Percentiles rank a stretch among this genome's conserved stretches.
These are phyloP conservation scores for Scleroderma citrinum DNA, from an alignment of 768 basidiomycete genomes.

Conservation along the genomic window DNA sequence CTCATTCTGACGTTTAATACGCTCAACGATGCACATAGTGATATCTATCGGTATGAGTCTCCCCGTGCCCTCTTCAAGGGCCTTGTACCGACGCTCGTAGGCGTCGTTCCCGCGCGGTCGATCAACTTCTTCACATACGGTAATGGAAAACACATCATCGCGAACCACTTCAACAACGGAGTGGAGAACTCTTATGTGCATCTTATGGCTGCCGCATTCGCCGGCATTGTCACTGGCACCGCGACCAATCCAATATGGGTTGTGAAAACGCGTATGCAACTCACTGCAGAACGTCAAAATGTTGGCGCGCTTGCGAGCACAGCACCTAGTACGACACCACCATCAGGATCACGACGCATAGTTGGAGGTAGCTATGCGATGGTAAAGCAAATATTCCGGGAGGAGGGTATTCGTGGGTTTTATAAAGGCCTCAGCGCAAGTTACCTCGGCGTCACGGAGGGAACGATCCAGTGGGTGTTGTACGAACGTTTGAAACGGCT, in stretches of 20 bases:
- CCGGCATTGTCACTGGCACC: conserved; percentile 81
- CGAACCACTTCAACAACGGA: conserved; percentile 68
- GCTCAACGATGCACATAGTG: conserved; percentile 38
- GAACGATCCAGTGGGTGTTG: conserved; percentile 94
- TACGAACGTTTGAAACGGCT: conserved; percentile 88
- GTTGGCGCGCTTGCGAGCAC: conserved; percentile 3
- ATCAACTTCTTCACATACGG: conserved; percentile 99
- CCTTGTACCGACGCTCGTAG: conserved; percentile 89
- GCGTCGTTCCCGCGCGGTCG: conserved; percentile 91
- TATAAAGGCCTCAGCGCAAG: conserved; percentile 95
- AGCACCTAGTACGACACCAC: not conserved
- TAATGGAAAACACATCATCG: conserved; percentile 90
- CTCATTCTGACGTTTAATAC: not conserved
- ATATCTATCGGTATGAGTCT: conserved; percentile 87
- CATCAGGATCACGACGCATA: conserved; percentile 19
- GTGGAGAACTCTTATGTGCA: conserved; percentile 83
- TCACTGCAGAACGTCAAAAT: conserved; percentile 36
- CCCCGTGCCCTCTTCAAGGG: conserved; percentile 90
- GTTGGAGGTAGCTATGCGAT: conserved; percentile 52
- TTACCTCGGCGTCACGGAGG: conserved; percentile 93
- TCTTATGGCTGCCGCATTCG: conserved; percentile 76
- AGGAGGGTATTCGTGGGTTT: conserved; percentile 83
- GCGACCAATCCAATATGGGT: conserved; percentile 99
- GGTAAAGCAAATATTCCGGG: conserved; percentile 67
- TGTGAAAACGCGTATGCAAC: conserved; percentile 93